phyloP scores from a whole-genome alignment of 768 basidiomycete species.

The Boletus reticuloceps region DNA sequence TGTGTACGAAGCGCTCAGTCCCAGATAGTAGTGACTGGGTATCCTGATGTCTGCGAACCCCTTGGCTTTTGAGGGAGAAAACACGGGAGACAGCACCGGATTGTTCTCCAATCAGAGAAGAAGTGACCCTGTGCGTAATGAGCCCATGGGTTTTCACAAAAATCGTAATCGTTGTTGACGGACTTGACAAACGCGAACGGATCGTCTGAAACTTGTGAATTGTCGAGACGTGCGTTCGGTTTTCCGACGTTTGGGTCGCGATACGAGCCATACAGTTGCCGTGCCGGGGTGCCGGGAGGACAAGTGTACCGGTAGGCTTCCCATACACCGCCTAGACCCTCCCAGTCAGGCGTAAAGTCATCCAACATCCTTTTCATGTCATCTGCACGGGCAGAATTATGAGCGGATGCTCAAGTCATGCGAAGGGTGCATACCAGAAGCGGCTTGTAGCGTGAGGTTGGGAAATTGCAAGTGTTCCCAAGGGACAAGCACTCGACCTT shows the following conservation, averaged over 20 bases:
- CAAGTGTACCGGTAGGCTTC: slow-evolving; percentile 94
- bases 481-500: slow-evolving; percentile 89
- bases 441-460: slow-evolving; percentile 55
- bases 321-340: slow-evolving; percentile 83
- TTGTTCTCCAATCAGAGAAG: slow-evolving; percentile 94
- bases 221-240: slow-evolving; percentile 27
- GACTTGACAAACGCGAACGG: slow-evolving; percentile 64
- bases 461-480: slow-evolving; percentile 82
- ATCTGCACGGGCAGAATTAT: background rate
- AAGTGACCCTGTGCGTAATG: slow-evolving; percentile 92
- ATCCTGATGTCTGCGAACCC: slow-evolving; percentile 92
- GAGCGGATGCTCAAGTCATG: background rate
- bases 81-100: slow-evolving; percentile 88
- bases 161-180: slow-evolving; percentile 69
- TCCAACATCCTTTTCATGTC: background rate
- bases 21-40: slow-evolving; percentile 95
- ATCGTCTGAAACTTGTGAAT: slow-evolving; percentile 34
- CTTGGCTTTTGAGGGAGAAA: slow-evolving; percentile 84
- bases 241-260: slow-evolving; percentile 44
- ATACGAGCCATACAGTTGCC: slow-evolving; percentile 78
- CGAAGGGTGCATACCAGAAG: slow-evolving; percentile 25
- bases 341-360: slow-evolving; percentile 66
- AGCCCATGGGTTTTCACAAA: slow-evolving; percentile 78
- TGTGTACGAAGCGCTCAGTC: slow-evolving; percentile 75
- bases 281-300: slow-evolving; percentile 69